Conservation (phyloP, 2,329 filamentous ascomycete genomes). For the Colletotrichum coccodes region DNA sequence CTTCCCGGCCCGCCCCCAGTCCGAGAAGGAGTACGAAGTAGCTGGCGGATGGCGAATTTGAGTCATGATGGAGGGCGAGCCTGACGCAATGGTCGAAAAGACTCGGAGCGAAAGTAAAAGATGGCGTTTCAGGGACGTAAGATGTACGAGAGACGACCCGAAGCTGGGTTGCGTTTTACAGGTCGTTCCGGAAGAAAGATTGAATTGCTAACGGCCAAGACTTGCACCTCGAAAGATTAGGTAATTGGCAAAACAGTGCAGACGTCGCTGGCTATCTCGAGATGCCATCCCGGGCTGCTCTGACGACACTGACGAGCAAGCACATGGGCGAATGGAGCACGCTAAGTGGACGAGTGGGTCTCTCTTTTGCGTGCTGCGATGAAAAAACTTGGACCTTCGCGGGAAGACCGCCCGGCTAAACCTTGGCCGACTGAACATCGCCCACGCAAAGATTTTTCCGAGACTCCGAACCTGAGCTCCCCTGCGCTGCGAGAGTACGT, state of each 20-base stretch:
- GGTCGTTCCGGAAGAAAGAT: too few relatives aligned
- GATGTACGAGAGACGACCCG: not conserved
- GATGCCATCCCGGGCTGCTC: not conserved
- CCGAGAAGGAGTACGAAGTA: not conserved
- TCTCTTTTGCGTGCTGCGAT: not conserved
- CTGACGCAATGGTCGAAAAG: slow-evolving; percentile 19
- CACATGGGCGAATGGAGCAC: slow-evolving; percentile 32
- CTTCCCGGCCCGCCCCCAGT: not conserved
- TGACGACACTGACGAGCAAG: slow-evolving; percentile 4
- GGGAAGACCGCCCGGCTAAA: slow-evolving; percentile 18
- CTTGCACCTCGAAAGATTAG: not conserved
- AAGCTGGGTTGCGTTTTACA: not conserved
- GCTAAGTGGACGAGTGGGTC: slow-evolving; percentile 26
- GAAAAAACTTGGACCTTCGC: slow-evolving; percentile 9
- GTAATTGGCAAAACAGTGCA: slow-evolving; percentile 14
- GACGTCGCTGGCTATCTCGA: not conserved
- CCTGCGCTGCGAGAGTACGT: not conserved
- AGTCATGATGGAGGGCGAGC: slow-evolving; percentile 29
- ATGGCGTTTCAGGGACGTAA: slow-evolving; percentile 29
- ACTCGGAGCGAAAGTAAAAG: not conserved
- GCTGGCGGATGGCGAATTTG: not conserved
- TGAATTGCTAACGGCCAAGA: not conserved
- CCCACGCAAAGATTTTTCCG: slow-evolving; percentile 22
- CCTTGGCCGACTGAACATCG: slow-evolving; percentile 18
- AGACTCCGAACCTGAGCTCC: slow-evolving; percentile 7